Evolutionary conservation across 2,329 filamentous ascomycete species (phyloP).

Genomic region (Apiospora kogelbergensis): DNA sequence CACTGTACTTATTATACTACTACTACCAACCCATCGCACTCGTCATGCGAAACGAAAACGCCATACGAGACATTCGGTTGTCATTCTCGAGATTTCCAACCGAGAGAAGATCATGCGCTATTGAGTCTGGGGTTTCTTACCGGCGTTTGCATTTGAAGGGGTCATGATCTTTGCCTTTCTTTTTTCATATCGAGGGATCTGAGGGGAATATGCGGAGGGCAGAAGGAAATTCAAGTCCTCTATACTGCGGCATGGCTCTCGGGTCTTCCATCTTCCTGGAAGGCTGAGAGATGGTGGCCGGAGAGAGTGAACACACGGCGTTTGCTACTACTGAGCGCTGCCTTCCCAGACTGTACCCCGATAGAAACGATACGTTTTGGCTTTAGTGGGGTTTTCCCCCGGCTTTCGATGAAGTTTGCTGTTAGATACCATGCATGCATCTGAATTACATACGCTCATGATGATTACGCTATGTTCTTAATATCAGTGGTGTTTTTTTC

Average conservation of each 20-base stretch:
- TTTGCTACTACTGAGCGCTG: neutral
- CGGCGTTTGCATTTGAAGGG: neutral
- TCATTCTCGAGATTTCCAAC: neutral
- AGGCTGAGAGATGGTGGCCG: neutral
- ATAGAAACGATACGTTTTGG: neutral
- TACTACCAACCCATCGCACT: neutral
- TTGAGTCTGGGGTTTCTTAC: neutral
- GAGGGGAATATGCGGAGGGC: neutral
- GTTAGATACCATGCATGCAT: slow-evolving; percentile 4
- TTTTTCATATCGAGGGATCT: neutral
- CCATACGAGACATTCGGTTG: neutral
- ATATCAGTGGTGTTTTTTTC: neutral
- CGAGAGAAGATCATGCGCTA: neutral
- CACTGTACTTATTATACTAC: slow-evolving; percentile 2
- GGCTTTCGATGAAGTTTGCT: neutral
- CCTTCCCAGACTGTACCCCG: neutral
- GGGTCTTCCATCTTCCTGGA: no score
- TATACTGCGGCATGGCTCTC: neutral
- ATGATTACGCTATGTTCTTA: neutral
- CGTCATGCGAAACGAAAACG: neutral
- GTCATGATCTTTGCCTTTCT: neutral
- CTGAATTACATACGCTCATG: neutral
- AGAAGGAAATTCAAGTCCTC: no score
- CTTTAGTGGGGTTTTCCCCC: neutral
- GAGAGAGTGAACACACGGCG: neutral